Evolutionary conservation across 2,329 filamentous ascomycete species (phyloP), one percentile per base, ranked within the genome.

Genomic region (Pleurostoma richardsiae): DNA sequence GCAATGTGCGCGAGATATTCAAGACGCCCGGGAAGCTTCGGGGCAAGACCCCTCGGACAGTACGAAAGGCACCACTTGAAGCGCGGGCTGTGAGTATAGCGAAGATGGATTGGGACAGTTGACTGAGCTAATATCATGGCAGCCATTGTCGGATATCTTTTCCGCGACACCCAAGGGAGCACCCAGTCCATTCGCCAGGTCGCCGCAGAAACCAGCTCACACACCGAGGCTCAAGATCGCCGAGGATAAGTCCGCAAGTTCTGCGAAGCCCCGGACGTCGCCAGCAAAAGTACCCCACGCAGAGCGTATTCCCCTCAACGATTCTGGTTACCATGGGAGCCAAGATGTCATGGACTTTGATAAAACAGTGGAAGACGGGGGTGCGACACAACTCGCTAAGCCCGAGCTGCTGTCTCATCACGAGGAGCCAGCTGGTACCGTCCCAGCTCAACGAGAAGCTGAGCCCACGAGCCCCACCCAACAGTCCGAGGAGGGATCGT

Each of bases 1-100:
- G 94, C 52, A 92, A 92, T 63, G 85, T 97, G 50, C 81, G 89
- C 52, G 92, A 97, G 59, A 84, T 95, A n/a, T 96, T 97, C 73
- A 99, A 97, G 63, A 94, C 89, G 36, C 89, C 89, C 4, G 88
- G 88, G 47, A 92, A 90, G 63, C 69, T 94, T 62, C 83, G 88
- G 54, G 88, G 85, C 46, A 91, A 90, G 70, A 92, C 88, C 29
- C 88, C 88, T 39, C 79, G 85, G 51, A 90, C 87, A 19, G 72
- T 72, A 31, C 79, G 83, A 47, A 90, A 86, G 62, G 68, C 67
- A 57, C 68, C 71, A 7, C 64, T 68, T 29, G 83, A 86, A 61
- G 65, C 73, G 30, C 79, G 87, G 57, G 78, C 82, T 52, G 86
- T 89, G 73, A 67, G 82, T 19, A 19, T 19, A 19, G 19, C 19